Base-by-base conservation (phyloP, 352 stramenopile species). In the Pythium chondricola region DNA sequence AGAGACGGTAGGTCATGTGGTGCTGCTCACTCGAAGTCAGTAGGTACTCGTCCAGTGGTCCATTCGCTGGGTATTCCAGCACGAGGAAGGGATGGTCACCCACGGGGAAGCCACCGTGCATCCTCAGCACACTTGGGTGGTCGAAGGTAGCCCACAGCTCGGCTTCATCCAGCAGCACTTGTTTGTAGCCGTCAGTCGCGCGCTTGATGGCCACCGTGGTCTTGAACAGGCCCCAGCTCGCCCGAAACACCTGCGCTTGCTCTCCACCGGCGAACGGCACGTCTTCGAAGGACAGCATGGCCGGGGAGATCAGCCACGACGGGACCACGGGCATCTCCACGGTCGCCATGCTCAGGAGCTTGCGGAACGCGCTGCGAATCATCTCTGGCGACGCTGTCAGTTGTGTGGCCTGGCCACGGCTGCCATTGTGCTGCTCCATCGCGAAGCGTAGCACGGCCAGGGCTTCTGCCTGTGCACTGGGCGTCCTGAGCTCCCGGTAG, bases 21-120 rank as follows among this genome's bases (percentile, higher is more conserved):
- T 57, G 47, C 41, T 71, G 63, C 25, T 81, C 65, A 16, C 74
- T 69, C 1, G 59, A 71, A 32, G 69, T 43, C 17, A 53, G 64
- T 8, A 85, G 37, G 31, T 80, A 81, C 32, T 78, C 74, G 51
- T 84, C 77, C 11, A 87, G 46, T 22, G 66, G 68, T n/a, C 67
- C 71, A 17, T 74, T 60, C 4, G 25, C 41, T 3, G 69, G 66
- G 32, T 61, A 69, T 48, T 86, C 77, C 45, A 81, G 63, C 9
- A 71, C 66, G 17, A 89, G 30, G 35, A 82, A 85, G 16, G 72
- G 77, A 13, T 59, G 41, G 1, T 43, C 63, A 0, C 62, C 64
- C 33, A 86, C 67, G 14, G 59, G 64, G 44, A 60, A 88, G 4
- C 66, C 77, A 30, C 77, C 77, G 31, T 73, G 58, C 48, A 85